Conservation (phyloP, 1,284 basidiomycete genomes). For the Malassezia arunalokei region DNA sequence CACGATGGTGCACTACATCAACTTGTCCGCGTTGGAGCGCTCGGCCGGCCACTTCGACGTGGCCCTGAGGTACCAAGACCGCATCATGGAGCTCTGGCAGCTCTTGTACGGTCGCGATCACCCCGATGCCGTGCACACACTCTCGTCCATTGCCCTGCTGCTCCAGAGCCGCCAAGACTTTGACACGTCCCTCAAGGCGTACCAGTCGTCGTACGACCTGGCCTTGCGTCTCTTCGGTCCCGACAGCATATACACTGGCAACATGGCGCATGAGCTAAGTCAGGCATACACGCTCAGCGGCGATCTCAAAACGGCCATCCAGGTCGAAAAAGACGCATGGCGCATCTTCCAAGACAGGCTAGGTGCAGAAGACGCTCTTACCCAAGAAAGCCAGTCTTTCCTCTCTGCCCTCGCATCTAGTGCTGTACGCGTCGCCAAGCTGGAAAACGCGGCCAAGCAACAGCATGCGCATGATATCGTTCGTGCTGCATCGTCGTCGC, state of each 20-base stretch:
- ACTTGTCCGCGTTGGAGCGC: conserved; percentile 53
- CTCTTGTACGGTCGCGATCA: conserved; percentile 52
- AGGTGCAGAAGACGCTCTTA: conserved; percentile 42
- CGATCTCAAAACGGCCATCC: conserved; percentile 39
- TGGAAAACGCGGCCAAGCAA: conserved; percentile 27
- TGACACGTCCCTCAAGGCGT: conserved; percentile 28
- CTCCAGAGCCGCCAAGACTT: conserved; percentile 34
- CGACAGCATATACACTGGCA: conserved; percentile 41
- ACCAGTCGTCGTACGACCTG: conserved; percentile 31
- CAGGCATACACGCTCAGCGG: conserved; percentile 38
- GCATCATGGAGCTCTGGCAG: conserved; percentile 51
- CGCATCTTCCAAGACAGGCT: conserved; percentile 37
- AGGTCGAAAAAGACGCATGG: conserved; percentile 38
- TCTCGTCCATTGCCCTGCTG: conserved; percentile 46
- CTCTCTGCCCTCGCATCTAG: conserved; percentile 33
- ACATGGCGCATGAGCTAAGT: conserved; percentile 40
- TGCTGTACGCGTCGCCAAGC: conserved; percentile 38
- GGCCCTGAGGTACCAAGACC: conserved; percentile 50
- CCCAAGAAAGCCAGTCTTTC: conserved; percentile 40
- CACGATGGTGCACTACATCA: conserved; percentile 53
- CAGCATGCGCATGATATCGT: conserved; percentile 7
- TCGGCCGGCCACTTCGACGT: conserved; percentile 47
- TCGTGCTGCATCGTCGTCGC: neutral
- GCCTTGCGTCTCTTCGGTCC: conserved; percentile 31
- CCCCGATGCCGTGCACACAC: conserved; percentile 50